Evolutionary conservation across 169 alveolate genomes (phyloP).

Genomic region (Plasmodium billcollinsi): DNA sequence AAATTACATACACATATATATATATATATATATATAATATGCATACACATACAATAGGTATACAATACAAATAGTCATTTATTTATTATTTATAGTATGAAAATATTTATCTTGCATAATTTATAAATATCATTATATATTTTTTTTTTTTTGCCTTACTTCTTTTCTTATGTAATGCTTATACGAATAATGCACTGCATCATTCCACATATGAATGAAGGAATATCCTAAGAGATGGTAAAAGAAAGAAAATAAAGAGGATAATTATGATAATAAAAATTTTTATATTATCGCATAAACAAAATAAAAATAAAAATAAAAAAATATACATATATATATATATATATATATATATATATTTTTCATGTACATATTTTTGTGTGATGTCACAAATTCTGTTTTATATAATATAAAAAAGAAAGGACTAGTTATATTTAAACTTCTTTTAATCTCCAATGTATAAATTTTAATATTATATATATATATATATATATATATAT

Average conservation of each 20-base stretch:
- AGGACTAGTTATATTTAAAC: too few species aligned
- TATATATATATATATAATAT: too few species aligned
- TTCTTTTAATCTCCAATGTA: too few species aligned
- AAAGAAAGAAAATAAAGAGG: background rate
- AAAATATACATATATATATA: background rate
- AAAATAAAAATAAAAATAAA: background rate
- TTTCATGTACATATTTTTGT: background rate
- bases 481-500: too few species aligned
- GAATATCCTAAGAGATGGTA: conserved; percentile 49
- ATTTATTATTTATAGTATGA: background rate
- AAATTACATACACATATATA: background rate
- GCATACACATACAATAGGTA: background rate
- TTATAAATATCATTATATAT: background rate
- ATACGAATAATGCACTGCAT: conserved; percentile 77
- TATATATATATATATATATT: background rate
- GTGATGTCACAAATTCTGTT: background rate
- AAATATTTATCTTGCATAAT: background rate
- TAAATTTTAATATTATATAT: too few species aligned
- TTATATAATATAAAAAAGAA: background rate
- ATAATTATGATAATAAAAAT: background rate
- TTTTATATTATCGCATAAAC: background rate
- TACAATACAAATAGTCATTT: background rate
- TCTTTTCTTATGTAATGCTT: conserved; percentile 74
- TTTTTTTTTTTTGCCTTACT: conserved; percentile 29
- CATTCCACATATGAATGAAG: conserved; percentile 75